A percentile compares a stretch with the other conserved stretches of the same genome.
Conservation (phyloP, 768 basidiomycete genomes). For the Coprinopsis sp. region DNA sequence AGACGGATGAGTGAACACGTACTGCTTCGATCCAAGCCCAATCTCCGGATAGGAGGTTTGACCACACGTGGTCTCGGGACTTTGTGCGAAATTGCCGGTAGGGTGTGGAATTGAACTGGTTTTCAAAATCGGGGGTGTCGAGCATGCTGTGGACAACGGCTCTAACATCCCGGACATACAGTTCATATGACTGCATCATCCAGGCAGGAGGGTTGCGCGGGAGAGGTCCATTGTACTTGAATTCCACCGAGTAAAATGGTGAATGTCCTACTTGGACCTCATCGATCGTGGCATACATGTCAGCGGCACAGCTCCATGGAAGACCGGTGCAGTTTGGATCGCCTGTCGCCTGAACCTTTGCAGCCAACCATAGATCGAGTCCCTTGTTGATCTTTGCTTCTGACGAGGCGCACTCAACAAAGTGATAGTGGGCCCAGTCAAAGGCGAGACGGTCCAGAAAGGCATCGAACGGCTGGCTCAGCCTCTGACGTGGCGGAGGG, state of each 20-base stretch:
- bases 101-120: conserved; percentile 9
- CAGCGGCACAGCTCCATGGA: conserved; percentile 18
- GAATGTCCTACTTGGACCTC: no score
- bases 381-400: conserved; percentile 15
- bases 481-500: no score
- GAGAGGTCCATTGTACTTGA: conserved; percentile 19
- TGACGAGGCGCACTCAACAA: conserved; percentile 22
- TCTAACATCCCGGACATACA: conserved; percentile 16
- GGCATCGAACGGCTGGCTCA: conserved; percentile 21
- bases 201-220: conserved; percentile 19
- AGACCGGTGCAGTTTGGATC: background rate
- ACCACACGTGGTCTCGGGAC: conserved; percentile 17
- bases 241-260: conserved; percentile 18
- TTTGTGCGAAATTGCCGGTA: conserved; percentile 12
- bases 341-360: conserved; percentile 6
- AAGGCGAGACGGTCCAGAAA: conserved; percentile 22
- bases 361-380: conserved; percentile 23
- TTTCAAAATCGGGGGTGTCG: conserved; percentile 11
- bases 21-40: conserved; percentile 15
- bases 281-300: conserved; percentile 23
- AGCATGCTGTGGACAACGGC: conserved; percentile 9
- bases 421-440: conserved; percentile 25
- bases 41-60: conserved; percentile 11
- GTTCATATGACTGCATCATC: conserved; percentile 23
- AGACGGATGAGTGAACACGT: no score